Base-by-base conservation (phyloP, 768 basidiomycete genomes). In the Agaricus subrufescens region DNA sequence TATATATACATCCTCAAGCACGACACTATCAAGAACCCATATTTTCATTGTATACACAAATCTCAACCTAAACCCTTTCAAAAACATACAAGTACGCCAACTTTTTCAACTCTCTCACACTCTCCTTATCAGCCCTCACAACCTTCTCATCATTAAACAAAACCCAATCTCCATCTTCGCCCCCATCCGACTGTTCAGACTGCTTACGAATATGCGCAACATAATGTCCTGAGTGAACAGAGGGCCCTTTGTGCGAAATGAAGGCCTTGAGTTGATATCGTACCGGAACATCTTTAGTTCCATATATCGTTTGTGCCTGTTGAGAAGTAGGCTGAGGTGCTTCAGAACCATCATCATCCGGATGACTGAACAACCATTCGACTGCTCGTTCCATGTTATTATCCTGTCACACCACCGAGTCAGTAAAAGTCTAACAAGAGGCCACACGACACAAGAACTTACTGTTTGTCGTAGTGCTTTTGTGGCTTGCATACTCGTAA, bases 131-230 rank as follows among this genome's bases (percentile, higher is more conserved):
- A 3, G 94, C 94, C 69, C 81, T 85, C 9, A 97, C 94, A 3
- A 95, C 94, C 73, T 94, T 96, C 73, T 95, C 94, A 66, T 98
- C 96, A 63, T 98, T 97, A 69, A 94, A 97, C 64, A 98, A 69
- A 54, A 95, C 88, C 93, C 96, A 96, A 25, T 59, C 60, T 8
- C 77, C 81, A 34, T 73, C 81, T 4, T 29, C 46, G 11, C 27
- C 46, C 29, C 14, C 40, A 42, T 1, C 19, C 1, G 6, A 14
- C 12, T 42, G 6, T 12, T 19, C 40, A 19, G 12, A 42, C 6
- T 10, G 40, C n/a, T 67, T 65, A 52, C 79, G 74, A 30, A 92
- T 78, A 65, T 95, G 91, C 26, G 91, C 91, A 11, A 95, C 91
- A 63, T 97, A 96, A 63, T 94, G 95, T 0, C 89, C 95, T 0